Evolutionary conservation across 2,329 filamentous ascomycete species (phyloP), one percentile per base, ranked within the genome.

Genomic region (Phoma sp.): DNA sequence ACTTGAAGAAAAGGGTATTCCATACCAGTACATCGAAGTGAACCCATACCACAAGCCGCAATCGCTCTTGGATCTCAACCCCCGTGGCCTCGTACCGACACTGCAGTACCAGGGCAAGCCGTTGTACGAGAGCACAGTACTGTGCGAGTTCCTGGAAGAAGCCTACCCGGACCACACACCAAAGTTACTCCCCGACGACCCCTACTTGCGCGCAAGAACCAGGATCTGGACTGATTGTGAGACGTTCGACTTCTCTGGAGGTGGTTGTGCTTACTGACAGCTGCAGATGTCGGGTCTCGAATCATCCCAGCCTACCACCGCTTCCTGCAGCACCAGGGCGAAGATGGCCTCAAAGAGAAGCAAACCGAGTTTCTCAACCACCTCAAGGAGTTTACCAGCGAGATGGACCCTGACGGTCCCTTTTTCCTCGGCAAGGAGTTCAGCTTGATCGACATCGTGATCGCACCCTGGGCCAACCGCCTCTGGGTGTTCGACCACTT

Each of bases 131-230:
- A 90, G 86, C 66, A 84, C 80, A 7, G 84, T 93, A 41, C 81
- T 94, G 33, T 87, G 86, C 74, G 89, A 92, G 71, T 94, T 90
- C 62, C 79, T 94, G 1, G 87, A 94, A 60, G 89, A 93, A 58
- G 85, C 85, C 0, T 92, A 85, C 57, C 77, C 81, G 0, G 78
- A 79, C 4, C 81, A 67, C 73, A 78, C 50, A 49, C 80, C 79
- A 1, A 71, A 74, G 1, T 72, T 93, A 4, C 74, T 90, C 9
- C 87, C 89, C 0, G 67, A 73, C 0, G 84, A 87, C 51, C 77
- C 84, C 0, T 93, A 91, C 65, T 81, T 85, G 49, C 80, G 84
- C 47, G 90, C 90, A 3, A 74, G 85, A 19, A 85, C 84, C 37
- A 78, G 88, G 31, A 84, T 93, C 45, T 93, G 89, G 89, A 88